Evolutionary conservation across 345 rosid species (phyloP), one percentile per base, ranked within the genome.

Genomic region (Noccaea caerulescens): DNA sequence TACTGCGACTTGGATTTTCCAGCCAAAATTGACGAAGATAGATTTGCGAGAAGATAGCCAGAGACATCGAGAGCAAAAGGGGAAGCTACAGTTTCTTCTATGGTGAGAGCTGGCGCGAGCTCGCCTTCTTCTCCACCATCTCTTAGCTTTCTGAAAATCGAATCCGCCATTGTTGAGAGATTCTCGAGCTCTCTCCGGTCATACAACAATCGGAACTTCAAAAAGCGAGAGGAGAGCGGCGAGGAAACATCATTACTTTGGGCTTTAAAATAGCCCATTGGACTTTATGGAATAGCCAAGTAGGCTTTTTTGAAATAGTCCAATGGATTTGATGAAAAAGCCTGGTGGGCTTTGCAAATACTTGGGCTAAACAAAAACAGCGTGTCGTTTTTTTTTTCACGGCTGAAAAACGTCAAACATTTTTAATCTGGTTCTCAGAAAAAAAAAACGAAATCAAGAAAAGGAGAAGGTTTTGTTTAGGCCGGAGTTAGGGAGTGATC

Each of bases 91-190:
- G 84, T 76, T 80, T 91, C 97, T 58, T 84, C 86, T 72, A 91
- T 84, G 2, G 91, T 79, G 59, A 94, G 91, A 68, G 96, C 86
- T 53, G 93, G 89, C 2, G 97, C 85, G 25, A 79, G 87, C 33
- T 88, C 98, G 12, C 97, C 98, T 74, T 88, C 96, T 61, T 88
- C 71, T 12, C 85, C 84, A 13, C 98, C 98, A 39, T 94, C 98
- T 13, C 97, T 82, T 13, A 94, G 87, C 10, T 82, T 77, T 79
- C 92, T 83, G 83, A 91, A 89, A 34, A 88, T 66, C 32, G 90
- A 78, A 25, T 87, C 92, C 77, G 98, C 91, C 97, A 93, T 83
- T 32, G 78, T 27, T 27, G 68, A 58, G 62, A 46, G 58, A 5
- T 46, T 46, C 30, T 43, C 10, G 1, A 55, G 27, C 23, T 20